Evolutionary conservation across 495 filamentous ascomycete species (phyloP), one percentile per base, ranked within the genome.

Genomic region (Usnea hakonensis): DNA sequence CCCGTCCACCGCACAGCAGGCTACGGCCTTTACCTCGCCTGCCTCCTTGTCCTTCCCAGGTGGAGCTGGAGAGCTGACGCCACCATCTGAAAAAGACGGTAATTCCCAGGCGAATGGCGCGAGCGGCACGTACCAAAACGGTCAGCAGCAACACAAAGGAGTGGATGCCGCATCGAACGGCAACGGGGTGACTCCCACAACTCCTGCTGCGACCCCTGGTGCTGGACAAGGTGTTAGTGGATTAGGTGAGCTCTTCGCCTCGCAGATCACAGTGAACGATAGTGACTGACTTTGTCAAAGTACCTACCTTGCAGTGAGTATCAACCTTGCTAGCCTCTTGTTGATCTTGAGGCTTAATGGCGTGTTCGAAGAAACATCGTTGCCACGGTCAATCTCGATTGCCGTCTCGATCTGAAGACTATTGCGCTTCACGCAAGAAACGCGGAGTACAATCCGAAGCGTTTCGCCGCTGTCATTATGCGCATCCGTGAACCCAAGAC

Each of bases 401-500:
- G 94, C 76, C 90, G 94, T 64, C 80, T 98, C 78, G 94, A 98
- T 74, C 83, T 98, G 64, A 98, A 98, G 88, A 98, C 94, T 73
- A 98, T 98, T 73, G 94, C 94, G 63, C 82, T 98, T 69, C 94
- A 98, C 77, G 94, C 94, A 67, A 88, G 94, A 76, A 98, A 98
- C 76, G 94, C 95, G 65, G 95, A 97, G 79, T 97, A 96, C 85
- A 96, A 96, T 68, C 90, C 87, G 66, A 93, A 94, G 94, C 94
- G 94, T 89, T 98, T 98, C 73, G 94, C 94, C 59, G 94, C 94
- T 73, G 94, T 98, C 61, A 97, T 98, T 79, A 98, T 98, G 95
- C 90, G 94, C 77, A 98, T 98, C 71, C 95, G 94, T 69, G 94
- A 98, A 67, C 94, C 94, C 30, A 98, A 98, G 81, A 98, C 94